Conservation (phyloP, 176 grass and related monocot genomes). For the Zea mays region Zm-B73-REFERENCE-NAM-5.0 NC_050102.1:135412001-135412500, state of each 20-base stretch:
- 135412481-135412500: constrained; percentile 15
- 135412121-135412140: constrained; percentile 33
- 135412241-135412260: too few species aligned
- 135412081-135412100: neutral
- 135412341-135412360: neutral
- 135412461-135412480: neutral
- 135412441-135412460: too few species aligned
- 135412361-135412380: too few species aligned
- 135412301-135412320: too few species aligned
- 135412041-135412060: neutral
- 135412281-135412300: too few species aligned
- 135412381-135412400: neutral
- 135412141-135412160: constrained; percentile 14
- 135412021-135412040: neutral
- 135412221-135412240: too few species aligned
- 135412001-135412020: neutral
- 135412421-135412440: neutral
- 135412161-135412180: too few species aligned
- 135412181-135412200: too few species aligned
- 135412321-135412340: too few species aligned
- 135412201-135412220: too few species aligned
- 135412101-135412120: constrained; percentile 53
- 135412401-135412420: neutral
- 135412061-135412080: neutral
- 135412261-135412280: too few species aligned